A percentile compares a stretch with the other conserved stretches of the same genome.
These are phyloP conservation scores for Melanomma pulvis-pyrius DNA, from an alignment of 495 filamentous ascomycete genomes.

Conservation along the genomic window DNA sequence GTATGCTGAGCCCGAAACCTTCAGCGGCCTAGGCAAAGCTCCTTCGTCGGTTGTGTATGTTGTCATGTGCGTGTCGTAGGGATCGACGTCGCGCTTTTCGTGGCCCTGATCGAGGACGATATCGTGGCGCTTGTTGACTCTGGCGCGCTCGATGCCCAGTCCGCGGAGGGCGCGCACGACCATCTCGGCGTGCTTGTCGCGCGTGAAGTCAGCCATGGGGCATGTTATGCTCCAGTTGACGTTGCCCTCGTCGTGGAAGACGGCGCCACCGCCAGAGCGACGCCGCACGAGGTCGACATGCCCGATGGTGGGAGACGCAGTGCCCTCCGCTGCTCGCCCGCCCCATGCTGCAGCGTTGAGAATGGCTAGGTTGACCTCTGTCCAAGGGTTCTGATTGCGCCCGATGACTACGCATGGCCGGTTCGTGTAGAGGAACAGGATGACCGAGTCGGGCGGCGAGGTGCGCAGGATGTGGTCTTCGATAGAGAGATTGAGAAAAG, in stretches of 20 bases:
- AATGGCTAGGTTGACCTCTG: conserved; percentile 75
- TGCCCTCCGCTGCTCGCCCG: neutral
- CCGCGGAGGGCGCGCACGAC: conserved; percentile 74
- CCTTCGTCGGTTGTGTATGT: conserved; percentile 41
- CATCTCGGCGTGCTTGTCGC: conserved; percentile 89
- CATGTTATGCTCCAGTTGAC: conserved; percentile 91
- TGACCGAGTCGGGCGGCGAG: conserved; percentile 65
- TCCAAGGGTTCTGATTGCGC: conserved; percentile 97
- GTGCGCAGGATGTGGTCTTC: conserved; percentile 86
- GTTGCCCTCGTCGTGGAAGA: conserved; percentile 91
- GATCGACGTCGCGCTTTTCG: conserved; percentile 21
- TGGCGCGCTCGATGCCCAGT: conserved; percentile 54
- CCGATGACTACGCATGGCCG: conserved; percentile 84
- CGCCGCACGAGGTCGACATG: conserved; percentile 73
- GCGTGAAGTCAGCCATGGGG: conserved; percentile 70
- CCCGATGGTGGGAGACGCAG: conserved; percentile 40
- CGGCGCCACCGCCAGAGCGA: conserved; percentile 84
- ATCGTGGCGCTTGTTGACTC: conserved; percentile 89
- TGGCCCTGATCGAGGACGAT: conserved; percentile 74
- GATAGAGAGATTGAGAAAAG: conserved; percentile 93
- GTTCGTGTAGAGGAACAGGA: conserved; percentile 89
- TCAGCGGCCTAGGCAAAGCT: conserved; percentile 56
- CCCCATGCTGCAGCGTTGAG: conserved; percentile 43
- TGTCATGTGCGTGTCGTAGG: conserved; percentile 44
- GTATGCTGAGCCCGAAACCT: conserved; percentile 91